phyloP scores from a whole-genome alignment of 202 grass and related monocot species.

The Thinopyrum obtusiflorum region DNA sequence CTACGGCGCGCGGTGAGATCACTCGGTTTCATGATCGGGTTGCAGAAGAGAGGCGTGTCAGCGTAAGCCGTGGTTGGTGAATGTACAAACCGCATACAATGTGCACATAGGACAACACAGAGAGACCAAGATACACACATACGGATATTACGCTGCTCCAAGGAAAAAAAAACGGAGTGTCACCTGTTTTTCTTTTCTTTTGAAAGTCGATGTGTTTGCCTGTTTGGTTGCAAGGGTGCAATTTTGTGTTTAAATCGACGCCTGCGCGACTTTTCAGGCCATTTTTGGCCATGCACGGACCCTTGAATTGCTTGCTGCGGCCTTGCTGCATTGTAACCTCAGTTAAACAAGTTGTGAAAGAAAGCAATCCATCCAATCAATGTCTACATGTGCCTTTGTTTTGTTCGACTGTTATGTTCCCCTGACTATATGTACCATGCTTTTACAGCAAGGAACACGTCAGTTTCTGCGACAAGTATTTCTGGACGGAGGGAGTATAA shows the following conservation, averaged over 20 bases:
- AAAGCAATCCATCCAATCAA: background rate
- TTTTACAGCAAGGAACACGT: too few relatives aligned
- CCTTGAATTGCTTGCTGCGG: background rate
- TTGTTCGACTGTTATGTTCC: background rate
- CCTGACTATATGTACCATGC: too few relatives aligned
- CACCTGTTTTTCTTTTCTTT: background rate
- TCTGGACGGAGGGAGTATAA: too few relatives aligned
- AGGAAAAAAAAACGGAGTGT: background rate
- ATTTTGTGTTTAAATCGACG: conserved; percentile 14
- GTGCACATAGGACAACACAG: background rate
- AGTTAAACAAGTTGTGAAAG: background rate
- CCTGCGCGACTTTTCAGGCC: background rate
- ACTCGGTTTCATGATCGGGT: conserved; percentile 35
- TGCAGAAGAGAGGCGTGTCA: conserved; percentile 42
- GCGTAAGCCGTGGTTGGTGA: conserved; percentile 10
- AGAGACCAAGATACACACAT: background rate
- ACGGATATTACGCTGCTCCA: background rate
- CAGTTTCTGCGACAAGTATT: too few relatives aligned
- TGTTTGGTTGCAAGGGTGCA: conserved; percentile 18
- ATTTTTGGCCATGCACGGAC: background rate
- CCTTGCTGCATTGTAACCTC: background rate
- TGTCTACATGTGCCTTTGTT: background rate
- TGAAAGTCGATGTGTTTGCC: background rate
- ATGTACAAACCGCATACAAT: conserved; percentile 22
- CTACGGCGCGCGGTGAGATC: conserved; percentile 39